phyloP scores from a whole-genome alignment of 2,329 filamentous ascomycete species.

The Colletotrichum spinosum region DNA sequence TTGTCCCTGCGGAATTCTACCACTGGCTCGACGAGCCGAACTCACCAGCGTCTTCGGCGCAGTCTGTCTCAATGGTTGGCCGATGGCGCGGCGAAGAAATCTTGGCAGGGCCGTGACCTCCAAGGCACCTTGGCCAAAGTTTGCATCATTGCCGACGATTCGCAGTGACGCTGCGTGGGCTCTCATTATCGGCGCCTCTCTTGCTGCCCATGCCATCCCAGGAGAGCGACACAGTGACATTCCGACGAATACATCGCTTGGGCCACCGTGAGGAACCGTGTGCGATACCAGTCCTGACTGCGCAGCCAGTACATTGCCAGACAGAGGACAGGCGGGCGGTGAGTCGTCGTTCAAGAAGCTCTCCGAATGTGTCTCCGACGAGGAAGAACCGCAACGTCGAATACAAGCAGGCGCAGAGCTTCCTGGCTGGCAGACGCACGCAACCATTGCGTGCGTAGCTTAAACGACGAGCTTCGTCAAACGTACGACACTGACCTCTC shows the following conservation, averaged over 20 bases:
- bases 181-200: no score
- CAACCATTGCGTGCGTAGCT: neutral
- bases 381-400: neutral
- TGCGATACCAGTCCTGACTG: no score
- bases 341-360: neutral
- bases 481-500: neutral
- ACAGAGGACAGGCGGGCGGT: neutral
- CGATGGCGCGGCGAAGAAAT: no score
- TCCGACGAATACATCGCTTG: no score
- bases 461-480: neutral
- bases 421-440: neutral
- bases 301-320: no score
- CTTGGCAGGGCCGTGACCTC: no score
- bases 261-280: no score
- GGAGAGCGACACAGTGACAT: no score
- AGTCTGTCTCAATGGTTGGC: neutral
- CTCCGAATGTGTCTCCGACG: neutral
- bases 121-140: no score
- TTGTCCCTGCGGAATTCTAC: neutral
- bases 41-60: constrained; percentile 12
- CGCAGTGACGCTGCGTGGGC: no score
- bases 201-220: no score
- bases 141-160: no score
- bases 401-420: neutral
- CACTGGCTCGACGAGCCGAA: constrained; percentile 22